Evolutionary conservation across 2,329 filamentous ascomycete genomes (phyloP), one percentile per base, ranked within the genome.

Genomic region (Aureobasidium namibiae): DNA sequence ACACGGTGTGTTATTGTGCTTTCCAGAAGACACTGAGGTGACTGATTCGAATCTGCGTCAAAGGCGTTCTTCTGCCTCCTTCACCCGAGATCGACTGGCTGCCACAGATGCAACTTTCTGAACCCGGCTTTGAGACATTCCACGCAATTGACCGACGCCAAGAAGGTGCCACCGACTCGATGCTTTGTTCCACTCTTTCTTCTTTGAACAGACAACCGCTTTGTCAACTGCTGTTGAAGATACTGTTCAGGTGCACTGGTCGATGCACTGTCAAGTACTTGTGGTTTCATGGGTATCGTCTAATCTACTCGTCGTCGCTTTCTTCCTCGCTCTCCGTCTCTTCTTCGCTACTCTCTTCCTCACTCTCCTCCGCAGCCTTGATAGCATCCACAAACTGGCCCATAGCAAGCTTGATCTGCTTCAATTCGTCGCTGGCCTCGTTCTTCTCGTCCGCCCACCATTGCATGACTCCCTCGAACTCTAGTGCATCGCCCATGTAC

Each of bases 401-500:
- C 60, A 89, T 90, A 75, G 88, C 88, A 62, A 82, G 82, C 70
- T 86, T 86, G 16, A 96, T 83, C 52, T 76, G 81, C 61, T 74
- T 74, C 85, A 96, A 83, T 56, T 82, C 82, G 59, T 88, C 87
- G 14, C 79, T 84, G 59, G 84, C 85, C 24, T 75, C 80, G 6
- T 87, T 86, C 67, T 85, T 79, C 73, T 81, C 79, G 70, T 95
- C 87, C 21, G 79, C 82, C 92, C 92, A 97, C 94, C 94, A 99
- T 49, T 82, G 81, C 67, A 92, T 76, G 65, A 96, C 89, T 0
- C 88, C 91, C 42, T 96, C 92, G 68, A 96, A 90, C 70, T 96
- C 90, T 1, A 96, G 75, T 16, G 95, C 80, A 64, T 97, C 94
- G 50, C 88, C 74, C 64, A 88, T 84, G 70, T 95, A 95, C 54